Evolutionary conservation across 129 eudicot genomes (phyloP), one percentile per base, ranked within the genome.

Genomic region (Silybum marianum): DNA sequence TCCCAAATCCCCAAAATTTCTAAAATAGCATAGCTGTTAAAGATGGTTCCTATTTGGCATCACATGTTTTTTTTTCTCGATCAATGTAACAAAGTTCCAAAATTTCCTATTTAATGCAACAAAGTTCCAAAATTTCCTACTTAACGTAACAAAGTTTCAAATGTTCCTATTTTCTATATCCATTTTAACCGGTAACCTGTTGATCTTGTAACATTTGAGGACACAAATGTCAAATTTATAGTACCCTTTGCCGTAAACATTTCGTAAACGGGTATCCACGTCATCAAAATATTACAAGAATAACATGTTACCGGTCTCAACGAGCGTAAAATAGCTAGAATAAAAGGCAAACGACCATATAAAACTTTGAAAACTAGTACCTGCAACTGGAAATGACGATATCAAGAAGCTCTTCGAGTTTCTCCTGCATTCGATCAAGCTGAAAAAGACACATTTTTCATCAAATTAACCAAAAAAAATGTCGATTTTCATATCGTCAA

Each of bases 371-470:
- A 22, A 38, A 24, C 16, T 24, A 0, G 18, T 84, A 92, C 98
- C 98, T 94, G 91, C 90, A 90, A 73, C 72, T 84, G 44, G 89
- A 81, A 88, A 87, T 86, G 58, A 90, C 72, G 8, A 76, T 60
- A 82, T 89, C 83, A 51, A 94, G 84, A 82, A 94, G 91, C 73
- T 90, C 91, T 75, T 92, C 98, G 69, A 94, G 89, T 79, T 89
- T 87, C 75, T 62, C 73, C 82, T 94, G 84, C 95, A 87, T 91
- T 83, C 80, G 73, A 39, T 65, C 69, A 73, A 93, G 85, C 98
- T 93, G 90, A 32, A 0, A 32, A 63, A 80, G 66, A 12, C 46
- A 80, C n/a, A 68, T 67, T 77, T 46, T 16, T 69, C 39, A 36
- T 69, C 13, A 73, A 76, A 26, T 65, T 39, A 76, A 76, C 71